phyloP scores from a whole-genome alignment of 139 green algal genomes.

The Coelastrella sp. region DNA sequence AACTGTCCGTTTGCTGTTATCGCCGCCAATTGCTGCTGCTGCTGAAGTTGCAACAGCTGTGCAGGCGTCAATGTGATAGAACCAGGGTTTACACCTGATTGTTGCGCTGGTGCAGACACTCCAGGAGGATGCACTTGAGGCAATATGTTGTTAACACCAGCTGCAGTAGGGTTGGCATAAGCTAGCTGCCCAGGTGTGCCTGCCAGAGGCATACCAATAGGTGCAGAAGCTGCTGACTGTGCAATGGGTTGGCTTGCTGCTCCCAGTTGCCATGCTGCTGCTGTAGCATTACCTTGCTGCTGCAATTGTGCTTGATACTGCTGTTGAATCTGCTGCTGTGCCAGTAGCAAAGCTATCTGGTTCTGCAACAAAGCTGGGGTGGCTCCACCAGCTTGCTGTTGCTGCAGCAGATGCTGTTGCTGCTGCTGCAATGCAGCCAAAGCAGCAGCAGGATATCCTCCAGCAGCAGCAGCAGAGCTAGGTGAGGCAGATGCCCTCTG shows the following conservation, averaged over 20 bases:
- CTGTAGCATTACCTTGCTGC: neutral
- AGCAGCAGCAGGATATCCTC: neutral
- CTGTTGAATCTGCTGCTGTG: slow-evolving; percentile 39
- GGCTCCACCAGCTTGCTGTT: neutral
- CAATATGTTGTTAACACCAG: neutral
- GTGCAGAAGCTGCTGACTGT: neutral
- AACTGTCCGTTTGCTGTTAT: neutral
- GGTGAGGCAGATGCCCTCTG: neutral
- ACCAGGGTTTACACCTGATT: neutral
- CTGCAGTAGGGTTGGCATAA: neutral
- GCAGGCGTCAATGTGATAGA: neutral
- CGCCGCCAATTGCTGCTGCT: neutral
- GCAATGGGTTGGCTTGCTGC: neutral
- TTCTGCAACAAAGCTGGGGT: neutral
- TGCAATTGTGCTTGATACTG: slow-evolving; percentile 19
- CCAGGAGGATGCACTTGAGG: neutral
- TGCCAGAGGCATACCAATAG: neutral
- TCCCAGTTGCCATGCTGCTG: neutral
- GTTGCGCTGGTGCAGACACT: neutral
- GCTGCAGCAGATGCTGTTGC: neutral
- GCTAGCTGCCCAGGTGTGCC: neutral
- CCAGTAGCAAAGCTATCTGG: neutral
- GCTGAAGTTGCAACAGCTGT: neutral
- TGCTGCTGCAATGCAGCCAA: neutral
- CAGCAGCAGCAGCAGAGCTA: neutral